Evolutionary conservation across 2,329 filamentous ascomycete species (phyloP).

Genomic region (Colletotrichum spinosum): DNA sequence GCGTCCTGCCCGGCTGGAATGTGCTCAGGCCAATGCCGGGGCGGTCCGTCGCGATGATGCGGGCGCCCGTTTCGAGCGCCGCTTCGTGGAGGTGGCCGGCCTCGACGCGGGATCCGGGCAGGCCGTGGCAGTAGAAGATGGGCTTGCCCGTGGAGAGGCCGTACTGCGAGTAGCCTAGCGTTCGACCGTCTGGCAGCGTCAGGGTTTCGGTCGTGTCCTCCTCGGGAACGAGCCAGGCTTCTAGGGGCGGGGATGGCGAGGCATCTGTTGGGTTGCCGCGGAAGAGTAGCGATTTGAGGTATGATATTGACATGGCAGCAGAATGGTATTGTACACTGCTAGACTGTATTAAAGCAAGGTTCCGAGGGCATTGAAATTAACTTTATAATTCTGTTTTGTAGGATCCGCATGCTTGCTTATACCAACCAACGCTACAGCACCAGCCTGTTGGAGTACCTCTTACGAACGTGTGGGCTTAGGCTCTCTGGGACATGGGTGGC

Average conservation of each 20-base stretch:
- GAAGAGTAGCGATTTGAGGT: slow-evolving; percentile 19
- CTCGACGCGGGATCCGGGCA: slow-evolving; percentile 55
- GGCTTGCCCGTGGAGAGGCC: slow-evolving; percentile 47
- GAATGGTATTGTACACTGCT: too few relatives aligned
- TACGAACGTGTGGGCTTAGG: not conserved
- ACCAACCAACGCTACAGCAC: too few relatives aligned
- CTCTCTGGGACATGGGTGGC: not conserved
- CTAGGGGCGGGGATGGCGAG: not conserved
- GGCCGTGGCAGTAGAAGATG: slow-evolving; percentile 56
- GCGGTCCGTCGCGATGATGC: slow-evolving; percentile 53
- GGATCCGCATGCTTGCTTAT: too few relatives aligned
- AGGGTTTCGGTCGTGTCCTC: slow-evolving; percentile 42
- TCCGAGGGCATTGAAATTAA: not conserved
- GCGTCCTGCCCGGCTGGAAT: slow-evolving; percentile 45
- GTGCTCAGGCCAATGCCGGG: slow-evolving; percentile 57
- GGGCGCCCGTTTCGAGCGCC: slow-evolving; percentile 43
- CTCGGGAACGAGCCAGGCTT: slow-evolving; percentile 27
- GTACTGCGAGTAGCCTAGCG: slow-evolving; percentile 54
- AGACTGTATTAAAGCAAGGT: too few relatives aligned
- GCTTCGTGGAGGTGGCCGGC: slow-evolving; percentile 42
- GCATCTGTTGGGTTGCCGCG: not conserved
- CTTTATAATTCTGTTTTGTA: too few relatives aligned
- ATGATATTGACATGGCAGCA: slow-evolving; percentile 13
- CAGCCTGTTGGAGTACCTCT: not conserved
- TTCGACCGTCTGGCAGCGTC: slow-evolving; percentile 53